Evolutionary conservation across 257 asterid species (phyloP).

Genomic region (Petunia secreta): DNA sequence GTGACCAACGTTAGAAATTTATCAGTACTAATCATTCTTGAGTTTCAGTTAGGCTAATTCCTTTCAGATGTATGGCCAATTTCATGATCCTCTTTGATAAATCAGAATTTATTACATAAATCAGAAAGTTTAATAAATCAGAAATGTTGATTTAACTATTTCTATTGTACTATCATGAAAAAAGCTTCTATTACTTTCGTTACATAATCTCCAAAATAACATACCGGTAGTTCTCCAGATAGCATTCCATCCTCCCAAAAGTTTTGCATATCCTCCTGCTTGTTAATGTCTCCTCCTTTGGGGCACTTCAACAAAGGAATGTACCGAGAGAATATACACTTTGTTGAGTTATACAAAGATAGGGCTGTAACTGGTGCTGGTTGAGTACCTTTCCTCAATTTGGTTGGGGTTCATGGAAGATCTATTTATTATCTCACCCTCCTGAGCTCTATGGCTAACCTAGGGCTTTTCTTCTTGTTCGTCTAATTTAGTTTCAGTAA

Average conservation of each 20-base stretch:
- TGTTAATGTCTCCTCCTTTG: not conserved
- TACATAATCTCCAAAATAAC: not conserved
- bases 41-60: conserved; percentile 2
- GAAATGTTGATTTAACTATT: not conserved
- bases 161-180: not conserved
- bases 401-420: not conserved
- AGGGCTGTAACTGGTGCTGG: not conserved
- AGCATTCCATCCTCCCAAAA: conserved; percentile 15
- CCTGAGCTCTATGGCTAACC: conserved; percentile 8
- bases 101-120: not conserved
- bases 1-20: conserved; percentile 9
- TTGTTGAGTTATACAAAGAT: not conserved
- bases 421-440: not conserved
- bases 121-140: not conserved
- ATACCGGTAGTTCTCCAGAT: conserved; percentile 17
- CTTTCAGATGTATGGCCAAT: not conserved
- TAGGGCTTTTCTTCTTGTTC: conserved; percentile 26
- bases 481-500: conserved; percentile 41
- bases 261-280: conserved; percentile 13
- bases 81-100: conserved; percentile 17
- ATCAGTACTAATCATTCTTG: conserved; percentile 14
- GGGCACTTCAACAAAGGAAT: not conserved
- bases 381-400: conserved; percentile 14
- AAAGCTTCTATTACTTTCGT: not conserved
- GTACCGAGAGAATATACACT: conserved; percentile 1